Conservation (phyloP, 257 asterid species). For the Leptodermis oblonga region DNA sequence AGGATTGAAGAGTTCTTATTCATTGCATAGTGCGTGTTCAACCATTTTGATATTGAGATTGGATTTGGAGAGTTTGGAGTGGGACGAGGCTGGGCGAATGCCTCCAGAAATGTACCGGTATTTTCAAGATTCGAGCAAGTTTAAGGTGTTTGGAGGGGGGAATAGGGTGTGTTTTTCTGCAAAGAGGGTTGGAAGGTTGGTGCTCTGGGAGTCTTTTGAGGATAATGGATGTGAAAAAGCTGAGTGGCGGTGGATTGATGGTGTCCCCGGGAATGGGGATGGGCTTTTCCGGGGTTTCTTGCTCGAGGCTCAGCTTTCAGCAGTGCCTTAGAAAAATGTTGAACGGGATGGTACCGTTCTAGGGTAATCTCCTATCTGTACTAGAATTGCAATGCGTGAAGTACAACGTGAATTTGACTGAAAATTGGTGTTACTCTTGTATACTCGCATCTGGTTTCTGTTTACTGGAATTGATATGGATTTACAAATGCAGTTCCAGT, state of each 20-base stretch:
- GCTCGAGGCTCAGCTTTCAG: slow-evolving; percentile 72
- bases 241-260: slow-evolving; percentile 84
- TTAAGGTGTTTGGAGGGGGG: slow-evolving; percentile 95
- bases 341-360: background rate
- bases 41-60: slow-evolving; percentile 79
- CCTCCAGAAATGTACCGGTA: slow-evolving; percentile 74
- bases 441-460: background rate
- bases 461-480: background rate
- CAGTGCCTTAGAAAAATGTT: slow-evolving; percentile 34
- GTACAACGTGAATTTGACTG: slow-evolving; percentile 4
- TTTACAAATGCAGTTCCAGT: background rate
- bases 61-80: slow-evolving; percentile 79
- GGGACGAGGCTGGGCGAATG: slow-evolving; percentile 98
- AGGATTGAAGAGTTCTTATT: slow-evolving; percentile 68
- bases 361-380: slow-evolving; percentile 16
- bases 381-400: slow-evolving; percentile 1
- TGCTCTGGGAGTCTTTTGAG: slow-evolving; percentile 55
- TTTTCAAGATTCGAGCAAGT: slow-evolving; percentile 83
- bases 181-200: slow-evolving; percentile 77
- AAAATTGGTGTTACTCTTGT: slow-evolving; percentile 1
- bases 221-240: slow-evolving; percentile 51
- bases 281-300: slow-evolving; percentile 82
- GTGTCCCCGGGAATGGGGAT: slow-evolving; percentile 82
- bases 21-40: slow-evolving; percentile 70
- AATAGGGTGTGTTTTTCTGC: slow-evolving; percentile 84